phyloP scores from a whole-genome alignment of 148 eudicot species.

The Rhododendron ferrugineum region DNA sequence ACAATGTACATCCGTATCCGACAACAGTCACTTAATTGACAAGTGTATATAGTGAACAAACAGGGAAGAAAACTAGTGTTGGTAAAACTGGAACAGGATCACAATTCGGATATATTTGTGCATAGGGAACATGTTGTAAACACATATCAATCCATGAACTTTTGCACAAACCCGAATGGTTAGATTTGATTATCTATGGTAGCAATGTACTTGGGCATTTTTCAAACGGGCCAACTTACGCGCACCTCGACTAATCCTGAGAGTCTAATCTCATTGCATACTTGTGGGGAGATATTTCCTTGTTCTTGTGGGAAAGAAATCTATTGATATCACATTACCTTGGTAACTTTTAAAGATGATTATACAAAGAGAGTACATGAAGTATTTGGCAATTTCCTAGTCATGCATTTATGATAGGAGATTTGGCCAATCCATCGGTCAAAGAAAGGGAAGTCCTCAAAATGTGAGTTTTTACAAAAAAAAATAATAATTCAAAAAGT shows the following conservation, averaged over 20 bases:
- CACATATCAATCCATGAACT: background rate
- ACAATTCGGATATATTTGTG: background rate
- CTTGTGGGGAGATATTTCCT: background rate
- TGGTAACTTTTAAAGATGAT: background rate
- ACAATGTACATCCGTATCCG: background rate
- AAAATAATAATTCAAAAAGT: background rate
- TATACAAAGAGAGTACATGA: background rate
- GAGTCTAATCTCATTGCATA: no score
- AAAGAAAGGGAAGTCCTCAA: background rate
- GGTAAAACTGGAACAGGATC: background rate
- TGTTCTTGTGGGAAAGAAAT: background rate
- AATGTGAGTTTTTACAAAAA: background rate
- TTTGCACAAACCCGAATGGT: background rate
- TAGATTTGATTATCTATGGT: background rate
- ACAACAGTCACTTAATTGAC: background rate
- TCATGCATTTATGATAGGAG: background rate
- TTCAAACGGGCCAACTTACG: no score
- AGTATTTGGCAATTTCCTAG: background rate
- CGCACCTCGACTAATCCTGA: no score
- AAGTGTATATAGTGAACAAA: background rate
- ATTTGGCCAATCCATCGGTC: background rate
- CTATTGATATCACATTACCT: background rate
- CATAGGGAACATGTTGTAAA: background rate
- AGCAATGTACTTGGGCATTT: background rate
- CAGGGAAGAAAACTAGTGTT: background rate